Evolutionary conservation across 768 basidiomycete species (phyloP).

Genomic region (Flagelloscypha sp.): DNA sequence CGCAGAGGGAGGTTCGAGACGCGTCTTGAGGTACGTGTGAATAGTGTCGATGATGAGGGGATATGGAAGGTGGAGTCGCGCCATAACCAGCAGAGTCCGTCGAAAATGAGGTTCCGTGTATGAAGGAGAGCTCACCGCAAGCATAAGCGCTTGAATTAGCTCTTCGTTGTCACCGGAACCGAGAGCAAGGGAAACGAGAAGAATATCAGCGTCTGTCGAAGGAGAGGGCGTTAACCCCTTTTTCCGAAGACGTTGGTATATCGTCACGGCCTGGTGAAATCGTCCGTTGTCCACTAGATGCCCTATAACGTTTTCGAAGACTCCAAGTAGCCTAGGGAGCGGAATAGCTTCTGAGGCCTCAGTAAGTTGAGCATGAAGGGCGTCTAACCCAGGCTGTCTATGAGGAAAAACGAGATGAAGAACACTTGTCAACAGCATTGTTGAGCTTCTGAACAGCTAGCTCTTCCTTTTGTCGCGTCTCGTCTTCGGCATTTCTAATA

Average conservation of each 20-base stretch:
- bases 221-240: constrained; percentile 30
- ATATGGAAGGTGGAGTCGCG: constrained; percentile 11
- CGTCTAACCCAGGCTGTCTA: too few species aligned
- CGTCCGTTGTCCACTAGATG: constrained; percentile 31
- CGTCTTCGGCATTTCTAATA: too few species aligned
- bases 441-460: too few species aligned
- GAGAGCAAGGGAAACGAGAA: constrained; percentile 23
- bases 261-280: constrained; percentile 28
- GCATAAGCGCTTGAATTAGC: constrained; percentile 13
- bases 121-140: constrained; percentile 14
- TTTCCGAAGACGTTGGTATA: constrained; percentile 34
- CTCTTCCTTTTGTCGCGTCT: too few species aligned
- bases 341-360: too few species aligned
- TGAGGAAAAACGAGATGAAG: too few species aligned
- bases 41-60: constrained; percentile 12
- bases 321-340: too few species aligned
- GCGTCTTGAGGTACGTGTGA: too few species aligned
- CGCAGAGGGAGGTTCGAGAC: constrained; percentile 19
- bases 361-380: too few species aligned
- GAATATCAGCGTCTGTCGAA: constrained; percentile 32
- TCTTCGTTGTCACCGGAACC: constrained; percentile 12
- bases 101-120: constrained; percentile 23
- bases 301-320: constrained; percentile 30
- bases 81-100: constrained; percentile 17
- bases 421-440: too few species aligned